Base-by-base conservation (phyloP, 768 basidiomycete genomes). In the Vishniacozyma victoriae region DNA sequence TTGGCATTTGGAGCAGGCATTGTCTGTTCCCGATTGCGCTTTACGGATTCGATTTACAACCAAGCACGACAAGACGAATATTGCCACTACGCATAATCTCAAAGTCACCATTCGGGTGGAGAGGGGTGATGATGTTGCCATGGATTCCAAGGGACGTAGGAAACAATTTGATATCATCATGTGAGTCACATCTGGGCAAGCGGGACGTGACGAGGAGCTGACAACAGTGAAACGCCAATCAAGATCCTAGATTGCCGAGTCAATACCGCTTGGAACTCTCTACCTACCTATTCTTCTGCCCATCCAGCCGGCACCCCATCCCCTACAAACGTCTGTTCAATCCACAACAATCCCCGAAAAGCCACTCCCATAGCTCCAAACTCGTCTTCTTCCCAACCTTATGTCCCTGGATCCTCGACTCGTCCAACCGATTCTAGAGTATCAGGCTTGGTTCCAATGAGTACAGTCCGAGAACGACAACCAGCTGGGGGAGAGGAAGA, bases 161-260 rank as follows among this genome's bases (percentile, higher is more conserved):
- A 93, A 87, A 73, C 70, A 87, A 61, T 89, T 85, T 69, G 91
- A 91, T 67, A 87, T 92, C 57, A 80, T 86, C 23, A 80, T 92
- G 50, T 69, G 41, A 60, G 33, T 44, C 42, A 35, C 50, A 39
- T 40, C 5, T 45, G 20, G 13, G 13, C 36, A 12, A 22, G 19
- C n/a, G 9, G n/a, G 29, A 33, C 29, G 9, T 33, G 20, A 5
- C 19, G 18, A 5, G 15, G 16, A 35, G 35, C 48, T 56, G 52
- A 54, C 42, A 14, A 59, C 50, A 74, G 74, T 52, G 74, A 72
- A 67, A 82, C 82, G 0, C 89, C 90, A 0, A 78, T 95, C 29
- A 83, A 87, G 46, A 82, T 96, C 41, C 80, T 95, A 44, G 91
- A 91, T 15, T 89, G 86, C 69, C 81, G 82, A 18, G 91, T 87